Conservation (phyloP, 2,329 filamentous ascomycete species). For the Fusarium paranaense region DNA sequence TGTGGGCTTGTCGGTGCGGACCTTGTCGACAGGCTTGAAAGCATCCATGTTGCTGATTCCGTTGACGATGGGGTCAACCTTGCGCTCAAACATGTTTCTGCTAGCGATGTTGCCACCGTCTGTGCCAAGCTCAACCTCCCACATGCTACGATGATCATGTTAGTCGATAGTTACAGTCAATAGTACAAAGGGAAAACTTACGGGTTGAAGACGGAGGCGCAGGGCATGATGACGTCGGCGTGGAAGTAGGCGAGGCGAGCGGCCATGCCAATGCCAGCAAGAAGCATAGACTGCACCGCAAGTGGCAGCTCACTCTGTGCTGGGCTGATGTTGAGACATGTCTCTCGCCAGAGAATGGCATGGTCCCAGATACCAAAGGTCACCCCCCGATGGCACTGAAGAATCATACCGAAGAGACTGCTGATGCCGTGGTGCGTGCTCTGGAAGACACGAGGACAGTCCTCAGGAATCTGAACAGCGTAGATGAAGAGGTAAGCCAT, state of each 20-base stretch:
- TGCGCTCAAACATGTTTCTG: slow-evolving; percentile 30
- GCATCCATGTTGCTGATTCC: slow-evolving; percentile 34
- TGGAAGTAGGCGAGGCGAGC: slow-evolving; percentile 37
- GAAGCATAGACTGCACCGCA: slow-evolving; percentile 31
- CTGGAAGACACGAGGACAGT: slow-evolving; percentile 33
- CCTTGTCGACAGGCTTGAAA: slow-evolving; percentile 34
- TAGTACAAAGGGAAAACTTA: not conserved
- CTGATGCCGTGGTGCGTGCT: slow-evolving; percentile 37
- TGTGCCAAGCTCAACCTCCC: slow-evolving; percentile 35
- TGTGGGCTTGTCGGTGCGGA: slow-evolving; percentile 32
- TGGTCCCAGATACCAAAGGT: slow-evolving; percentile 38
- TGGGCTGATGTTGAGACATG: slow-evolving; percentile 33
- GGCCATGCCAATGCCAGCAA: slow-evolving; percentile 31
- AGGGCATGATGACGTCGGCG: slow-evolving; percentile 37
- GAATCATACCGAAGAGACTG: slow-evolving; percentile 29
- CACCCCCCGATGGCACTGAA: slow-evolving; percentile 30
- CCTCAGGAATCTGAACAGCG: slow-evolving; percentile 24
- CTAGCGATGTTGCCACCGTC: slow-evolving; percentile 25
- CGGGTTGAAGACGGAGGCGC: slow-evolving; percentile 37
- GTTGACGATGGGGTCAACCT: slow-evolving; percentile 36
- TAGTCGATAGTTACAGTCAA: not conserved
- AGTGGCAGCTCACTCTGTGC: slow-evolving; percentile 31
- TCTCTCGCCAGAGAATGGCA: slow-evolving; percentile 36
- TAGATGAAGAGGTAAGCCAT: slow-evolving; percentile 35
- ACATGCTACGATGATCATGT: slow-evolving; percentile 16